Evolutionary conservation across 192 early-diverging fungal species (phyloP).

Genomic region (Coemansia pectinata): DNA sequence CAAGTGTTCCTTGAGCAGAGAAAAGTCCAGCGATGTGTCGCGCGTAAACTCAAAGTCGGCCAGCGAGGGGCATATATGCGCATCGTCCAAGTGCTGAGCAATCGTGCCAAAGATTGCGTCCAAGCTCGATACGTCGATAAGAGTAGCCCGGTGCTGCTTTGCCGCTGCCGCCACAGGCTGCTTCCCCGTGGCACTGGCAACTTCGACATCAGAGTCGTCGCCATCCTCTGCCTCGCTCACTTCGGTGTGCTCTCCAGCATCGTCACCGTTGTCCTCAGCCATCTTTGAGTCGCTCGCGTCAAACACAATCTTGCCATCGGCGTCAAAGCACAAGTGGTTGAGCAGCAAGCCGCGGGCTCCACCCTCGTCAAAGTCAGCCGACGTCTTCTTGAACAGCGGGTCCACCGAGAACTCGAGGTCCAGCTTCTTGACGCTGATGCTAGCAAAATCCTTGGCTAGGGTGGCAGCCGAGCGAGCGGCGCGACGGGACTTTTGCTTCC

Average conservation of each 20-base stretch:
- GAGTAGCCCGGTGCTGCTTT: conserved; percentile 30
- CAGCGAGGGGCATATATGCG: conserved; percentile 71
- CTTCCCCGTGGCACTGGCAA: not conserved
- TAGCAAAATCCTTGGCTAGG: conserved; percentile 77
- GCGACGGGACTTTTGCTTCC: conserved; percentile 29
- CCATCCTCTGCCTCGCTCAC: conserved; percentile 11
- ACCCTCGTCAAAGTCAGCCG: conserved; percentile 97
- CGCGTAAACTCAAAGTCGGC: conserved; percentile 68
- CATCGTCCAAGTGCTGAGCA: conserved; percentile 32
- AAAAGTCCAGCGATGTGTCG: conserved; percentile 62
- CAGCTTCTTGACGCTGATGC: conserved; percentile 80
- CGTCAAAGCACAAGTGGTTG: conserved; percentile 81
- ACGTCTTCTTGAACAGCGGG: conserved; percentile 97
- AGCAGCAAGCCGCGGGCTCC: conserved; percentile 89
- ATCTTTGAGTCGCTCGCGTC: conserved; percentile 82
- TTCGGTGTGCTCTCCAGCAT: conserved; percentile 47
- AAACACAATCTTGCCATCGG: conserved; percentile 89
- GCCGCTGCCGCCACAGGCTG: not conserved
- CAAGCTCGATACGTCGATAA: conserved; percentile 40
- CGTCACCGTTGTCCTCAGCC: conserved; percentile 50
- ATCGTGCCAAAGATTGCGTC: conserved; percentile 35
- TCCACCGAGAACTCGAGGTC: conserved; percentile 93
- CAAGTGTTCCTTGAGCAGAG: conserved; percentile 57
- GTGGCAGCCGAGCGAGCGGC: conserved; percentile 62
- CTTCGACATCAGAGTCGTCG: conserved; percentile 11